phyloP scores from a whole-genome alignment of 73 alveolate species.

The Effrenium voratum region DNA sequence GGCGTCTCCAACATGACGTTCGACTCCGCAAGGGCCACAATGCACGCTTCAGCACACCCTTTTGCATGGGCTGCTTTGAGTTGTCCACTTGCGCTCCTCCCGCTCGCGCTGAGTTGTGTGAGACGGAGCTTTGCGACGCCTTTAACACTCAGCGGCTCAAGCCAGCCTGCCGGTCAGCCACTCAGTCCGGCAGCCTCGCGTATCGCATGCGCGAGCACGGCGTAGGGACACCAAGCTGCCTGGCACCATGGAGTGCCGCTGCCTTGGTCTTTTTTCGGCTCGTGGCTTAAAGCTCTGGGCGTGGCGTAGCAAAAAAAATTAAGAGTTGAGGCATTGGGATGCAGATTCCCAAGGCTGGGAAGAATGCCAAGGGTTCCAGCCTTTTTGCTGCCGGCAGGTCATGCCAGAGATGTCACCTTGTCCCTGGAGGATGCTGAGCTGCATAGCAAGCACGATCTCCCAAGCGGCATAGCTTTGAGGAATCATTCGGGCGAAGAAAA shows the following conservation, averaged over 20 bases:
- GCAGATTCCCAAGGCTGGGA: background rate
- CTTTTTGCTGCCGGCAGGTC: background rate
- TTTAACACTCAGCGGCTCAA: slow-evolving; percentile 12
- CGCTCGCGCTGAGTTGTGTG: slow-evolving; percentile 17
- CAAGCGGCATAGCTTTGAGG: background rate
- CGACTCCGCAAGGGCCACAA: slow-evolving; percentile 5
- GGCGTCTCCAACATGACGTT: slow-evolving; percentile 56
- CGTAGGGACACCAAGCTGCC: slow-evolving; percentile 54
- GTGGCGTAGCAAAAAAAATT: background rate
- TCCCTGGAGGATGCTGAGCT: slow-evolving; percentile 45
- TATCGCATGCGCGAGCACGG: background rate
- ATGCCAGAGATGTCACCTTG: slow-evolving; percentile 59
- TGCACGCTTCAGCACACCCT: background rate
- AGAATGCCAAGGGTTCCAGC: too few relatives aligned
- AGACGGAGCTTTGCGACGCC: slow-evolving; percentile 80
- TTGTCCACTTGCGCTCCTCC: background rate
- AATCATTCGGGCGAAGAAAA: slow-evolving; percentile 51
- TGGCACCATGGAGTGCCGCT: slow-evolving; percentile 31
- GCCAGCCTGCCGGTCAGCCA: slow-evolving; percentile 10
- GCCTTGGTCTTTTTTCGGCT: too few relatives aligned
- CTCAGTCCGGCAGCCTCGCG: background rate
- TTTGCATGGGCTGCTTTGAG: background rate
- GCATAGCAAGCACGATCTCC: background rate
- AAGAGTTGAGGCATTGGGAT: background rate
- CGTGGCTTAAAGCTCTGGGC: background rate